Evolutionary conservation across 768 basidiomycete species (phyloP).

Genomic region (Strobilomyces echinocephalus): DNA sequence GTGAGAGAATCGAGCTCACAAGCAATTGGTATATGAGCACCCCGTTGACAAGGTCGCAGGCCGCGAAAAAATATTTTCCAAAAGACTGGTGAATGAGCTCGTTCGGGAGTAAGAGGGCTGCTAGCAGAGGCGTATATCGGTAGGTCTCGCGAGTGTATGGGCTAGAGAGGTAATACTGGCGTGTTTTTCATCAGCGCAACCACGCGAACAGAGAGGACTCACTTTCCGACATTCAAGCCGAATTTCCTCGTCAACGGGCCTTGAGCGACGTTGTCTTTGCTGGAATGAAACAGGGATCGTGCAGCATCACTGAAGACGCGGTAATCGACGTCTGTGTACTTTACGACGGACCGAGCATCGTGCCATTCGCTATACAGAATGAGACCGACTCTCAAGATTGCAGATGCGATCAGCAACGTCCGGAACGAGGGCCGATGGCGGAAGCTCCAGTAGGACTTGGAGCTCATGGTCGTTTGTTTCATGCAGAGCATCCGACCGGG

Average conservation of each 20-base stretch:
- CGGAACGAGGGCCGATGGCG: conserved; percentile 37
- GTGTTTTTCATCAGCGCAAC: background rate
- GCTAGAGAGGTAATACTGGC: conserved; percentile 40
- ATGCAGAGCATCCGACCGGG: too few species aligned
- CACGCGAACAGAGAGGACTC: conserved; percentile 32
- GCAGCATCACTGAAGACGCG: conserved; percentile 93
- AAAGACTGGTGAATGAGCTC: conserved; percentile 76
- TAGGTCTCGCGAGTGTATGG: conserved; percentile 92
- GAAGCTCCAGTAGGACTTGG: background rate
- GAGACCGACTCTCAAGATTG: conserved; percentile 59
- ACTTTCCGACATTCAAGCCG: conserved; percentile 64
- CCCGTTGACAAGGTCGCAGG: conserved; percentile 78
- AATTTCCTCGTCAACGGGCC: conserved; percentile 50
- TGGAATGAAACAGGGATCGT: conserved; percentile 53
- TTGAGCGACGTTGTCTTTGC: conserved; percentile 48
- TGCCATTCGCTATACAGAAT: conserved; percentile 90
- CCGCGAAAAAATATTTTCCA: conserved; percentile 86
- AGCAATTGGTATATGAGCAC: conserved; percentile 64
- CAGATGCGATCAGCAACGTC: conserved; percentile 49
- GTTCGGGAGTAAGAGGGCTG: conserved; percentile 78
- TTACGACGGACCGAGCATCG: conserved; percentile 74
- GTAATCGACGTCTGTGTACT: conserved; percentile 99
- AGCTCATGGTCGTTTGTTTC: background rate
- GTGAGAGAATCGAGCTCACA: conserved; percentile 44
- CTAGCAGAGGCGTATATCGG: conserved; percentile 92